Evolutionary conservation across 371 early-diverging fungal species (phyloP), one percentile per base, ranked within the genome.

Genomic region (Mortierella sp.): DNA sequence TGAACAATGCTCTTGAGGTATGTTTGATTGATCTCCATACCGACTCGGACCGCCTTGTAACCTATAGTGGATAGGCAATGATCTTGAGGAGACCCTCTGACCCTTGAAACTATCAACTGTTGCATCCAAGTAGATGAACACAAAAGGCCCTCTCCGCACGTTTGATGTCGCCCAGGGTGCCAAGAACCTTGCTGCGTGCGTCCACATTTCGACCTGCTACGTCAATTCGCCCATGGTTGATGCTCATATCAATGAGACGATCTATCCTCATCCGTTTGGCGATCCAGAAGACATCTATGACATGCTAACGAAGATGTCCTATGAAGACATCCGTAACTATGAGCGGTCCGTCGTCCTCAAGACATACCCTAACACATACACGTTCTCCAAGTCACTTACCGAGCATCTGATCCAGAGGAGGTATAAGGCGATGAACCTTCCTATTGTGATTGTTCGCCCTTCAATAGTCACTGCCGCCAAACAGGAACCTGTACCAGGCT

Each of bases 401-500:
- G 89, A 89, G 41, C 86, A 87, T 63, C 31, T 87, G 39, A 60
- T 89, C 44, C 65, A 78, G 2, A 79, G 81, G 13, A 78, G 85
- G 29, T 81, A 82, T 28, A 64, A 79, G 31, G 63, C 66, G 8
- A 86, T 81, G 62, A 54, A 63, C 10, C 25, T 70, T 52, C 85
- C 86, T 14, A 73, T 87, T 21, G 83, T 80, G 19, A 89, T 89
- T 40, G 69, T 87, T 46, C 81, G 87, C 57, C 70, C 83, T 13
- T 79, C 82, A 1, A 82, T 86, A 44, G 81, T 89, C 28, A 85
- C 86, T 14, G 84, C 86, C 2, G 82, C 85, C 54, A 66, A 79
- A 9, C 57, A 41, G 8, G 86, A 87, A 45, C 89, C 89, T 14
- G 71, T 89, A 9, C 80, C 83, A n/a, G 89, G 86, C 27, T 89